Evolutionary conservation across 2,329 filamentous ascomycete species (phyloP), one percentile per base, ranked within the genome.

Genomic region (Alternaria ventricosa): DNA sequence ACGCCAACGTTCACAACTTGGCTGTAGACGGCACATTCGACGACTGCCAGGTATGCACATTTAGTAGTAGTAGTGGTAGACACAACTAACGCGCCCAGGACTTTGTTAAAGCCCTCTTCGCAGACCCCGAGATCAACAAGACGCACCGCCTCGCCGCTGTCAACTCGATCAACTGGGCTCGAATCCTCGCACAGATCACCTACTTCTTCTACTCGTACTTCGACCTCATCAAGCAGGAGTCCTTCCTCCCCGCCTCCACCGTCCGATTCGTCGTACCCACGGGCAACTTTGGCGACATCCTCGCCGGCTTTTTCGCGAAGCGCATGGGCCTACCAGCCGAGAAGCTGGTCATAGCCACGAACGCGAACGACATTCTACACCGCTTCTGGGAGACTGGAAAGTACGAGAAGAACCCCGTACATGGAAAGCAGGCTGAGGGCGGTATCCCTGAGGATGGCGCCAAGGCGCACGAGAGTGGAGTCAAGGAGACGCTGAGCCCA

Each of bases 171-270:
- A 98, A 98, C 84, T 97, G 91, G 88, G 92, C 94, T 2, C 88
- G 96, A 72, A 98, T 99, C 71, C 87, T 99, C 41, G 95, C 96
- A 12, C 96, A 99, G 83, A 97, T 97, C 68, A 93, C 93, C 64
- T 98, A 97, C 87, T 99, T 97, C 86, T 97, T 97, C 85, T 87
- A 96, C 81, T 90, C 96, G 12, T 98, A 98, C 86, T 97, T 97
- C 82, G 84, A 90, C 13, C 89, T 99, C 33, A 86, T 85, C 64
- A 84, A 86, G 55, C 87, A 88, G 5, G 76, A 86, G 0, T 80
- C 83, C 15, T 91, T 91, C 79, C 86, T 88, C 61, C 74, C 90
- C 44, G 75, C 74, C 70, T 88, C 92, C 71, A 89, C 71, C 41
- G 86, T 96, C 43, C 90, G 94, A 64, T 97, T 94, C 75, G 92